These are phyloP conservation scores for Blastobotrys capitulatus DNA, from an alignment of 1,139 yeast species.

Conservation along the genomic window DNA sequence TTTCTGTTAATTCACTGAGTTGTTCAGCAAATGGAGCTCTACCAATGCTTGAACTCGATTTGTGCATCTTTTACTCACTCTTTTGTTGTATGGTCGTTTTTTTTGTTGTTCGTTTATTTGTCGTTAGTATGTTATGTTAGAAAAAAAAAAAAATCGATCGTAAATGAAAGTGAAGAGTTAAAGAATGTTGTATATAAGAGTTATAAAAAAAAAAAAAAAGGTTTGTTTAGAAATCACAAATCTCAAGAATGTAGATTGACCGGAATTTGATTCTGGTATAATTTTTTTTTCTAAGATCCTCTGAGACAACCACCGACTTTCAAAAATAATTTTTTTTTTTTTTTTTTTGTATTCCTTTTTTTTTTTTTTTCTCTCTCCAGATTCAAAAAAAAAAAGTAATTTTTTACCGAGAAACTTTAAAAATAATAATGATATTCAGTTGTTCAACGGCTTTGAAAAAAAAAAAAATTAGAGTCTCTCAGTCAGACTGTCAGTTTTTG, in stretches of 20 bases:
- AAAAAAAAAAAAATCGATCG: neutral
- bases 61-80: neutral
- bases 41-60: conserved; percentile 6
- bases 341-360: no score
- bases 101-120: neutral
- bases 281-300: no score
- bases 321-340: no score
- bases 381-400: neutral
- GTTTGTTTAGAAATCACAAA: no score
- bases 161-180: no score
- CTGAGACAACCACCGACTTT: no score
- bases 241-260: neutral
- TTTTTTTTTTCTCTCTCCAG: neutral
- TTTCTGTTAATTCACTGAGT: conserved; percentile 14
- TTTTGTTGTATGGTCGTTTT: neutral
- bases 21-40: conserved; percentile 20
- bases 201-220: neutral
- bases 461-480: no score
- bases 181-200: neutral
- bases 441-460: no score
- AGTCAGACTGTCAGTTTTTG: no score
- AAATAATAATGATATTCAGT: no score
- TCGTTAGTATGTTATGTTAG: neutral
- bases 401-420: neutral
- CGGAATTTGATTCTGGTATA: no score